These are phyloP conservation scores for Aspergillus saccharolyticus DNA, from an alignment of 495 filamentous ascomycete species.

Conservation along the genomic window DNA sequence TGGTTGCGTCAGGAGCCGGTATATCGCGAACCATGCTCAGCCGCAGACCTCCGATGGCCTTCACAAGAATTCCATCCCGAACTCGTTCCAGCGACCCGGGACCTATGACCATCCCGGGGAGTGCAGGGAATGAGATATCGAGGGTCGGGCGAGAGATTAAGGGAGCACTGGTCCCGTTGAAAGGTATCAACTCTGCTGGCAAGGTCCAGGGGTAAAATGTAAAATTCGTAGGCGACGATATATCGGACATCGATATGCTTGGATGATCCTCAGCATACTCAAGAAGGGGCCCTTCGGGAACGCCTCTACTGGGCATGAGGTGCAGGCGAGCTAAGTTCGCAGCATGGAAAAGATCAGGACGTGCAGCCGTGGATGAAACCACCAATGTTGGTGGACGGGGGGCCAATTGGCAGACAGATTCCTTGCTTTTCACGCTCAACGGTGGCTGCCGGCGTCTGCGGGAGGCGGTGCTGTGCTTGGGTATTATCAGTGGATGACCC, in stretches of 20 bases:
- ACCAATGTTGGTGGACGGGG: conserved; percentile 56
- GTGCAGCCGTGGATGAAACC: conserved; percentile 73
- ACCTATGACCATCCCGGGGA: conserved; percentile 51
- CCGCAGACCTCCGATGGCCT: conserved; percentile 71
- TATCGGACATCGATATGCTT: conserved; percentile 51
- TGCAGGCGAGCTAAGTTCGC: conserved; percentile 80
- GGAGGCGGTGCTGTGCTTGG: conserved; percentile 37
- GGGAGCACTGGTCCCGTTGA: conserved; percentile 64
- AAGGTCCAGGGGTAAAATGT: conserved; percentile 93
- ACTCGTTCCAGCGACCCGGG: conserved; percentile 53
- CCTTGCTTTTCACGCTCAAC: conserved; percentile 8
- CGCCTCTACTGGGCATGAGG: conserved; percentile 55
- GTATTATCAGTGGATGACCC: conserved; percentile 88
- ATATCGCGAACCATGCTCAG: conserved; percentile 73
- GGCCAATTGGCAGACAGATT: conserved; percentile 52
- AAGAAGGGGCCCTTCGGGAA: conserved; percentile 48
- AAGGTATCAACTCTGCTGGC: conserved; percentile 65
- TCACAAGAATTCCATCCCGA: conserved; percentile 71
- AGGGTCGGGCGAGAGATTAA: conserved; percentile 60
- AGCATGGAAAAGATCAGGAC: conserved; percentile 87
- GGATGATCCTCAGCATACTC: conserved; percentile 48
- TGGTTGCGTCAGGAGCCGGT: conserved; percentile 28
- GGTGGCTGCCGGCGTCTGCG: conserved; percentile 11
- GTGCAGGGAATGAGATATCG: conserved; percentile 75
- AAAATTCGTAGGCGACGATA: conserved; percentile 66